Evolutionary conservation across 2,329 filamentous ascomycete genomes (phyloP).

Genomic region (Aspergillus vadensis): DNA sequence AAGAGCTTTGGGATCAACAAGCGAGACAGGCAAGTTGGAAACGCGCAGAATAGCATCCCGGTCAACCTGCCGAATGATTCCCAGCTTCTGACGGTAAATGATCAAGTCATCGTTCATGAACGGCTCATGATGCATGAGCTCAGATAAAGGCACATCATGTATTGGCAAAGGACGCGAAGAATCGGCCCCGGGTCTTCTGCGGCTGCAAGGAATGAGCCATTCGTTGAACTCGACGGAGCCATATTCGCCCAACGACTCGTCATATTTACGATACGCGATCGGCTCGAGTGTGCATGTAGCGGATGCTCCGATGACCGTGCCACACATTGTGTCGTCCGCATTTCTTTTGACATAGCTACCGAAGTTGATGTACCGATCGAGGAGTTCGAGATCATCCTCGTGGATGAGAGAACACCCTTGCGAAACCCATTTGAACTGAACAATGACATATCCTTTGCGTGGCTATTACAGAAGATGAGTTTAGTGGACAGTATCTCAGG

Average conservation of each 20-base stretch:
- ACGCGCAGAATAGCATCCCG: constrained; percentile 56
- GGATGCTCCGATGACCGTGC: constrained; percentile 55
- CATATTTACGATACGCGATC: constrained; percentile 24
- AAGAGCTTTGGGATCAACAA: constrained; percentile 55
- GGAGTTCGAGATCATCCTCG: constrained; percentile 50
- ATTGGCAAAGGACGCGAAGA: constrained; percentile 29
- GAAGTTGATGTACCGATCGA: constrained; percentile 57
- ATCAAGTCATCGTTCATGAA: constrained; percentile 55
- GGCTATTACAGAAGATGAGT: constrained; percentile 34
- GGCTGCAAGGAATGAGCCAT: constrained; percentile 7
- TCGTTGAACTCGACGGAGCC: constrained; percentile 25
- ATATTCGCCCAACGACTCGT: constrained; percentile 27
- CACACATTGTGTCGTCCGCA: constrained; percentile 53
- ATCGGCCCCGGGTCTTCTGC: not conserved
- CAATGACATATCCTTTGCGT: constrained; percentile 54
- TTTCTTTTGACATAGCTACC: constrained; percentile 59
- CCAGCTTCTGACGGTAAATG: constrained; percentile 59
- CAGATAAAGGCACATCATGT: constrained; percentile 46
- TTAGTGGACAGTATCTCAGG: constrained; percentile 3
- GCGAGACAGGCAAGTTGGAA: constrained; percentile 47
- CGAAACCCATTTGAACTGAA: constrained; percentile 41
- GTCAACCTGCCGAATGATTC: constrained; percentile 53
- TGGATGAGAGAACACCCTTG: constrained; percentile 47
- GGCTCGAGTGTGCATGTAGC: constrained; percentile 50
- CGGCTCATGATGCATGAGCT: constrained; percentile 49